phyloP scores from a whole-genome alignment of 2,329 filamentous ascomycete species.

The Aspergillus sp. region DNA sequence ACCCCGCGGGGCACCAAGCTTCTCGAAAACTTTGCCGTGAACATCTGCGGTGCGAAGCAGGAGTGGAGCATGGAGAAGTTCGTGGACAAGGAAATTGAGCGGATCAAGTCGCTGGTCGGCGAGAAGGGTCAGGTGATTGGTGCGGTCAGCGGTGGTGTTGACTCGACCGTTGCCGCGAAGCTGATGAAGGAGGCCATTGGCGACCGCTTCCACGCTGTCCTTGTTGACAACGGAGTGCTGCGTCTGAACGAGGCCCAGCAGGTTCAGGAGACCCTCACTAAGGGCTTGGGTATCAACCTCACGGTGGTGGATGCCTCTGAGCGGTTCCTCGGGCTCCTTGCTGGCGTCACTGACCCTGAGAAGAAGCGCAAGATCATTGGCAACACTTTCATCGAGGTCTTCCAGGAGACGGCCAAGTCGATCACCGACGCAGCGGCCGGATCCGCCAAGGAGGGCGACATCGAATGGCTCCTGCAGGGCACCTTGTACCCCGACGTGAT shows the following conservation, averaged over 20 bases:
- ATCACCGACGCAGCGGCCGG: constrained; percentile 65
- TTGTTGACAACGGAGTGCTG: constrained; percentile 81
- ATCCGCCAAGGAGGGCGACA: constrained; percentile 53
- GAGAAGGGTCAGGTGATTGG: constrained; percentile 73
- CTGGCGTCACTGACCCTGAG: constrained; percentile 72
- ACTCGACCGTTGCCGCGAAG: constrained; percentile 78
- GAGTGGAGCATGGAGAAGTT: constrained; percentile 87
- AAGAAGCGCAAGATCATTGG: constrained; percentile 89
- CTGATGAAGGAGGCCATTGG: constrained; percentile 83
- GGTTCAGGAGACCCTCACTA: constrained; percentile 68
- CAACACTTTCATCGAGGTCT: constrained; percentile 70
- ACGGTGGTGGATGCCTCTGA: constrained; percentile 75
- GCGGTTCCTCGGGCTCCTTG: constrained; percentile 66
- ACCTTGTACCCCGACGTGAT: constrained; percentile 72
- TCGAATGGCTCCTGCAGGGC: constrained; percentile 82
- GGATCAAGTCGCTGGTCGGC: constrained; percentile 76
- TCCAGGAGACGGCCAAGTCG: constrained; percentile 67
- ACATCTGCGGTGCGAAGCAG: constrained; percentile 66
- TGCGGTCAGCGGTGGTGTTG: constrained; percentile 74
- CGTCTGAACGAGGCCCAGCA: constrained; percentile 73
- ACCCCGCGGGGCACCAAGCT: constrained; percentile 56
- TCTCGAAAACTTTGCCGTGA: constrained; percentile 73
- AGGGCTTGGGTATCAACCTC: constrained; percentile 82
- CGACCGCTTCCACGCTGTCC: constrained; percentile 72
- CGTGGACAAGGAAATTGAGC: constrained; percentile 65